Evolutionary conservation across 2,329 filamentous ascomycete species (phyloP), one percentile per base, ranked within the genome.

Genomic region (Dothideomycetes sp.): DNA sequence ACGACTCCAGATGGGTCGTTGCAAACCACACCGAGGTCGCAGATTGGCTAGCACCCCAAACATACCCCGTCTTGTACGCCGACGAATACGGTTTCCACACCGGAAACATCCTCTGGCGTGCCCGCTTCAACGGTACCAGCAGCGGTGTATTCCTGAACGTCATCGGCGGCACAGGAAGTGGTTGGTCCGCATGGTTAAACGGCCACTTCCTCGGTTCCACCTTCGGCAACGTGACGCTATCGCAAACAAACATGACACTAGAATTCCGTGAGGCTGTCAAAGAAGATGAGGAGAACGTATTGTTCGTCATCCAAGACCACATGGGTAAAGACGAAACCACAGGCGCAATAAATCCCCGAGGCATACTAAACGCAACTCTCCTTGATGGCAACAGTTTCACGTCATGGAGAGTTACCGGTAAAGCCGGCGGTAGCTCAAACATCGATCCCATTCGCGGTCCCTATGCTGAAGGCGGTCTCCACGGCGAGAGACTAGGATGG

Each of bases 131-230:
- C 1, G 60, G 60, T 2, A 43, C 53, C 5, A 56, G 57, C 13
- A 57, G 60, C 0, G 73, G 46, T 10, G 28, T 39, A 5, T 47
- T 49, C 28, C 46, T 78, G 11, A 65, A 72, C 41, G 55, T 76
- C 18, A 69, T 68, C 12, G 74, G 74, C 16, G 74, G 74, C 17
- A 58, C 49, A 8, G 47, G 49, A 5, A 75, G 74, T 44, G 74
- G 74, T 9, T 78, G 69, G 60, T 74, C 67, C 3, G 73, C 68
- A 20, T 78, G 69, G 67, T 56, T 79, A 1, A 79, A 79, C 53
- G 69, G 70, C 9, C 52, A 65, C 4, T 71, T 73, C 50, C 53
- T 78, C 4, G 73, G 73, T 17, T 76, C 73, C 0, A 71, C 65
- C 55, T 62, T 74, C 4, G 75, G 76, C 0, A 61, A 65, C 36